A percentile compares a stretch with the other conserved stretches of the same genome.
phyloP scores from a whole-genome alignment of 139 green algal genomes.

The Chlamydomonas incerta region DNA sequence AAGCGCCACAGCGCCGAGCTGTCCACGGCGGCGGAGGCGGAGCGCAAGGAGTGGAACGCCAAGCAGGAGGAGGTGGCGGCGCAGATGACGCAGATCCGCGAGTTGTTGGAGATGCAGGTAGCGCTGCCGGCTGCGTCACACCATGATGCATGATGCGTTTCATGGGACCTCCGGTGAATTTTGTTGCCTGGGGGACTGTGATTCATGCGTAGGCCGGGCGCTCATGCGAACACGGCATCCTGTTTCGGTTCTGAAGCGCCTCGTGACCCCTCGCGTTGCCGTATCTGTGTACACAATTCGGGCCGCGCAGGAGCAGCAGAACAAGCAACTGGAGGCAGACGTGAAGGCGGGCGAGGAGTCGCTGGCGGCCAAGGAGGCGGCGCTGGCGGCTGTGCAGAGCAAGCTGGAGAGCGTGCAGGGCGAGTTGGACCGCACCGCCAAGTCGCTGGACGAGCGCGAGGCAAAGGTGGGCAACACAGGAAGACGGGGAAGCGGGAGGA shows the following conservation, averaged over 20 bases:
- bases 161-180: too few species aligned
- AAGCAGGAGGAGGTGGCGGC: slow-evolving; percentile 51
- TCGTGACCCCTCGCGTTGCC: not conserved
- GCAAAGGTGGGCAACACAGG: slow-evolving; percentile 57
- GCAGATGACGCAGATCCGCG: slow-evolving; percentile 44
- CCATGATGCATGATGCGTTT: too few species aligned
- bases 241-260: too few species aligned
- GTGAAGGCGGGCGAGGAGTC: slow-evolving; percentile 26
- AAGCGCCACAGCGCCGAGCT: slow-evolving; percentile 50
- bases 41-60: slow-evolving; percentile 14
- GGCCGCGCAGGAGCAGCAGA: slow-evolving; percentile 22
- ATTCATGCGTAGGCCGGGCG: too few species aligned
- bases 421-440: slow-evolving; percentile 34
- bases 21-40: slow-evolving; percentile 1
- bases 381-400: slow-evolving; percentile 20
- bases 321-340: slow-evolving; percentile 40
- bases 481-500: too few species aligned
- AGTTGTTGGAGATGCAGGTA: slow-evolving; percentile 33
- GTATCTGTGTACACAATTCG: not conserved
- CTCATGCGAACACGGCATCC: too few species aligned
- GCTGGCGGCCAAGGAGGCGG: not conserved
- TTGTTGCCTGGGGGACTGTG: too few species aligned
- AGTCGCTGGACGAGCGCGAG: slow-evolving; percentile 43
- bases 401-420: slow-evolving; percentile 23
- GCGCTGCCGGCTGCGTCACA: too few species aligned